Conservation (phyloP, 768 basidiomycete genomes). For the Amylocystis lapponica region DNA sequence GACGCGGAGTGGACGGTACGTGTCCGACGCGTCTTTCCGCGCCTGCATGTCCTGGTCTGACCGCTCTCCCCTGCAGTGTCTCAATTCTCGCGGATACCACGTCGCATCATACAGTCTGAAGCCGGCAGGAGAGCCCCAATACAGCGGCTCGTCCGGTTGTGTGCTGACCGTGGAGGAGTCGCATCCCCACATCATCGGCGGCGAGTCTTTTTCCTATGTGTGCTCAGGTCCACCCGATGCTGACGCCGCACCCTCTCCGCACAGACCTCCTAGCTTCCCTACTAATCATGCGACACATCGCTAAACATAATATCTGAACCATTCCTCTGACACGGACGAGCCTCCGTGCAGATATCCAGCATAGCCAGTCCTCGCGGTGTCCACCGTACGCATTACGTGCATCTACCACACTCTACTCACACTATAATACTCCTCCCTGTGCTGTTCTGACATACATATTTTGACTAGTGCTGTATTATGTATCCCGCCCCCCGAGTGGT, state of each 20-base stretch:
- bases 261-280: constrained; percentile 57
- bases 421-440: too few relatives aligned
- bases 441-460: too few relatives aligned
- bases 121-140: constrained; percentile 47
- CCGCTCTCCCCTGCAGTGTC: constrained; percentile 42
- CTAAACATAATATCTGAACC: constrained; percentile 35
- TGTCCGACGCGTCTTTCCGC: background rate
- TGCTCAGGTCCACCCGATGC: background rate
- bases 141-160: constrained; percentile 50
- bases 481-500: too few relatives aligned
- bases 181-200: constrained; percentile 49
- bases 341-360: too few relatives aligned
- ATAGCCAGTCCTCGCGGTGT: too few relatives aligned
- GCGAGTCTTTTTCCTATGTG: constrained; percentile 29
- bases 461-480: too few relatives aligned
- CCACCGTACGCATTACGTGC: too few relatives aligned
- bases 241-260: constrained; percentile 4
- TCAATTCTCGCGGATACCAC: constrained; percentile 41
- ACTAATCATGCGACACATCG: constrained; percentile 62
- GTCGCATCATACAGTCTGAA: constrained; percentile 61
- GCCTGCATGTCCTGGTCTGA: background rate
- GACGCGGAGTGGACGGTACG: constrained; percentile 62
- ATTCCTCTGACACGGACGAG: too few relatives aligned
- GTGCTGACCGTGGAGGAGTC: constrained; percentile 59
- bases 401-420: too few relatives aligned